Evolutionary conservation across 345 rosid genomes (phyloP).

Genomic region (Geranium rotundifolium): DNA sequence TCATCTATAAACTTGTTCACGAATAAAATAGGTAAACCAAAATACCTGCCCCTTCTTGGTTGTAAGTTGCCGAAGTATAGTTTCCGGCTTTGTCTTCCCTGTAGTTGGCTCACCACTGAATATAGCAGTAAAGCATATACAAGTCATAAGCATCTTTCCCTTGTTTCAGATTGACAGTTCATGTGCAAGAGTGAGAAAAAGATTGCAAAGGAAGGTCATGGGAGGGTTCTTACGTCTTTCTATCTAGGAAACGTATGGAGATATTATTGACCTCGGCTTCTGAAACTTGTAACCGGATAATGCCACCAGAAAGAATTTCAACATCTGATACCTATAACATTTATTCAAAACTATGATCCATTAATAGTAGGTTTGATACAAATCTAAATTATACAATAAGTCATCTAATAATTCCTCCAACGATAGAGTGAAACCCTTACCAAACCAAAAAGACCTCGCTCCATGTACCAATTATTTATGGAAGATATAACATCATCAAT

Average conservation of each 20-base stretch:
- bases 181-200: no score
- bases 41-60: constrained; percentile 93
- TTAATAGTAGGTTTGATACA: no score
- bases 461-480: constrained; percentile 90
- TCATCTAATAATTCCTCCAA: background rate
- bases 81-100: constrained; percentile 78
- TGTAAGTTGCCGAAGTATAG: constrained; percentile 81
- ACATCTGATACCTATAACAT: constrained; percentile 58
- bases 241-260: constrained; percentile 72
- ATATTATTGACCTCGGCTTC: constrained; percentile 93
- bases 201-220: constrained; percentile 10
- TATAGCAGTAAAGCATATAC: no score
- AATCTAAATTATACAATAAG: no score
- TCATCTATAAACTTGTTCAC: background rate
- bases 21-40: background rate
- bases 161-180: no score
- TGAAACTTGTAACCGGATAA: constrained; percentile 72
- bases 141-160: no score
- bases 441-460: constrained; percentile 90
- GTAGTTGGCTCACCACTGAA: constrained; percentile 80
- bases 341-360: no score
- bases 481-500: constrained; percentile 82
- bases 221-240: constrained; percentile 66
- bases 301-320: constrained; percentile 92
- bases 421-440: constrained; percentile 23